Conservation (phyloP, 129 eudicot species). For the Chrysanthemum lavandulifolium region DNA sequence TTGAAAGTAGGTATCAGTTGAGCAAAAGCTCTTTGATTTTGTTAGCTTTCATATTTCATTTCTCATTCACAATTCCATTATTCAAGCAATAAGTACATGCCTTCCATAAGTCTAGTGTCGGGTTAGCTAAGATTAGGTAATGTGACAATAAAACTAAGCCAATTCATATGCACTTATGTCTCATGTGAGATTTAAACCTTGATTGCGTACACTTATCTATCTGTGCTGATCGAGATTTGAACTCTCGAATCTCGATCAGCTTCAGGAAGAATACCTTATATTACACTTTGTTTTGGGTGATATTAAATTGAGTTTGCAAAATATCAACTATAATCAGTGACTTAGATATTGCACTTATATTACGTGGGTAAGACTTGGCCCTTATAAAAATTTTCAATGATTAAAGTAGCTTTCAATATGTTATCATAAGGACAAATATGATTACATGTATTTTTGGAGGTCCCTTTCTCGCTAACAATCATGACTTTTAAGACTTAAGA, state of each 20-base stretch:
- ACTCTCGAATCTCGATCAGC: too few relatives aligned
- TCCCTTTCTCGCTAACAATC: slow-evolving; percentile 13
- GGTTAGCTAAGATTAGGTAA: not conserved
- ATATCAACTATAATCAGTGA: too few relatives aligned
- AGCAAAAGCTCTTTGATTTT: not conserved
- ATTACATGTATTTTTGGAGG: not conserved
- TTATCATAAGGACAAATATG: not conserved
- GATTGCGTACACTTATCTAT: too few relatives aligned
- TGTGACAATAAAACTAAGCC: not conserved
- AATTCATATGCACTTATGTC: not conserved
- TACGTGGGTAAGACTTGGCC: slow-evolving; percentile 3
- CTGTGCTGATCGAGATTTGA: too few relatives aligned
- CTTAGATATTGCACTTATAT: too few relatives aligned
- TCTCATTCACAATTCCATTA: too few relatives aligned
- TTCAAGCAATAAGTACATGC: not conserved
- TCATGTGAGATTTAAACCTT: too few relatives aligned
- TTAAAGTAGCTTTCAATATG: not conserved
- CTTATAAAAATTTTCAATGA: not conserved
- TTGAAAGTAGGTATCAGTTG: too few relatives aligned
- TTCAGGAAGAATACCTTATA: too few relatives aligned
- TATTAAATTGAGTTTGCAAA: too few relatives aligned
- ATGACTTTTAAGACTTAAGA: not conserved
- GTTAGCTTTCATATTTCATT: not conserved
- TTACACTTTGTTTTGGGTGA: too few relatives aligned
- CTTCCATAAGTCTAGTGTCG: not conserved